These are phyloP conservation scores for Amborella trichopoda DNA, from an alignment of 164 flowering plant genomes.

Conservation along the genomic window DNA sequence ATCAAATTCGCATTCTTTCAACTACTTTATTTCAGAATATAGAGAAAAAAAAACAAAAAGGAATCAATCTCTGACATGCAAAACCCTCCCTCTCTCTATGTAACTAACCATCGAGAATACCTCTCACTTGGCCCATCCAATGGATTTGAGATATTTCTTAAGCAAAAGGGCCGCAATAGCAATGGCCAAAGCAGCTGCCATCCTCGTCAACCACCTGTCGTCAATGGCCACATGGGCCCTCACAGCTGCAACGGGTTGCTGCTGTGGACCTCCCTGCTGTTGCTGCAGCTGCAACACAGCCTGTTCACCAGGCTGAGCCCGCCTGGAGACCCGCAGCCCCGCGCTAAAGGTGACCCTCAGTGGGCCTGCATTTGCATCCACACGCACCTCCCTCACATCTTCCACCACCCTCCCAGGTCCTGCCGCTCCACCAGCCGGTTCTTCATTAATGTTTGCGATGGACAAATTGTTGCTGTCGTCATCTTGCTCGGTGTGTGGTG, in stretches of 20 bases:
- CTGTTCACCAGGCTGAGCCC: slow-evolving; percentile 16
- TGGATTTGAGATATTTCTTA: slow-evolving; percentile 71
- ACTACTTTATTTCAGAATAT: no score
- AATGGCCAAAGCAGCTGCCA: slow-evolving; percentile 71
- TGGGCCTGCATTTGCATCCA: slow-evolving; percentile 31
- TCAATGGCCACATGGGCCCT: slow-evolving; percentile 42
- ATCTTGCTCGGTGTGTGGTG: no score
- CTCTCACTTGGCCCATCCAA: slow-evolving; percentile 30
- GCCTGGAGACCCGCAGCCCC: slow-evolving; percentile 17
- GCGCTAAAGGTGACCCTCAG: slow-evolving; percentile 20
- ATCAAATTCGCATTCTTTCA: no score
- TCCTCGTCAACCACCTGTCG: slow-evolving; percentile 80
- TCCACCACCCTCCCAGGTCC: slow-evolving; percentile 28
- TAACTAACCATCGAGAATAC: no score
- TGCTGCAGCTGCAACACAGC: no score
- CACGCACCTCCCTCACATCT: slow-evolving; percentile 31
- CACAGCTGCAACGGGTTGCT: slow-evolving; percentile 17
- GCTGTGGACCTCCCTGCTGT: slow-evolving; percentile 19
- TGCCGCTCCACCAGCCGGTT: slow-evolving; percentile 7
- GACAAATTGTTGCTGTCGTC: no score
- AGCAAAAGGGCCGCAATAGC: slow-evolving; percentile 65
- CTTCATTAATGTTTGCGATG: no score
- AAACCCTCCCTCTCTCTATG: no score
- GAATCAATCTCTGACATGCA: no score
- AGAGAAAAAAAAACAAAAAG: no score